Evolutionary conservation across 208 protist species (phyloP).

Genomic region (Trypanosoma boissoni): DNA sequence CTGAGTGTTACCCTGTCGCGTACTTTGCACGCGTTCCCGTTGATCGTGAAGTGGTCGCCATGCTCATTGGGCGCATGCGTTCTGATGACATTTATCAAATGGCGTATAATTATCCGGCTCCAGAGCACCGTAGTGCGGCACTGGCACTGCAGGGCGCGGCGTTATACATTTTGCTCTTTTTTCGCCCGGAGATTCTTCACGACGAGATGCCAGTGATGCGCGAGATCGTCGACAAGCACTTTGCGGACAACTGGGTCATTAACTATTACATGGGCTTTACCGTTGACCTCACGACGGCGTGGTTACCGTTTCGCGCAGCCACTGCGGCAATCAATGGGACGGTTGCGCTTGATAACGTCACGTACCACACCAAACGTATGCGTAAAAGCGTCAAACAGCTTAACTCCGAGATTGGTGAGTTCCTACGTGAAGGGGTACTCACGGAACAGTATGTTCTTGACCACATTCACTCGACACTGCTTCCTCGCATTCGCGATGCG

Average conservation of each 20-base stretch:
- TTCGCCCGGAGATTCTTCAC: constrained; percentile 92
- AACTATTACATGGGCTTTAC: constrained; percentile 97
- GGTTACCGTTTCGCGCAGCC: constrained; percentile 94
- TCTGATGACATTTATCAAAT: constrained; percentile 97
- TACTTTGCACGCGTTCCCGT: constrained; percentile 90
- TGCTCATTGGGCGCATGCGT: constrained; percentile 92
- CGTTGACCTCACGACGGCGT: constrained; percentile 91
- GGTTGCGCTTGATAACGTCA: constrained; percentile 69
- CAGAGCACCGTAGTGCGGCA: constrained; percentile 93
- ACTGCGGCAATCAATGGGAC: constrained; percentile 90
- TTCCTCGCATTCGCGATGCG: constrained; percentile 87
- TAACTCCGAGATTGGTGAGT: constrained; percentile 30
- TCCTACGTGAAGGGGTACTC: constrained; percentile 89
- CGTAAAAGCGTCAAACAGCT: constrained; percentile 38
- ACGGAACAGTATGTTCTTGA: constrained; percentile 94
- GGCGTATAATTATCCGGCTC: constrained; percentile 86
- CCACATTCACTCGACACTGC: constrained; percentile 75
- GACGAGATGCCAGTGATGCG: constrained; percentile 93
- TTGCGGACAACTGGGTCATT: constrained; percentile 98
- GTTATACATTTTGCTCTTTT: constrained; percentile 98
- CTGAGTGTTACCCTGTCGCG: constrained; percentile 89
- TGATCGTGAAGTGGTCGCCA: constrained; percentile 63
- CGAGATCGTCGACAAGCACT: constrained; percentile 98
- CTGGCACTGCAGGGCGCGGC: constrained; percentile 93
- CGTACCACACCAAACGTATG: constrained; percentile 58